These are phyloP conservation scores for Aspergillus sp. DNA, from an alignment of 2,329 filamentous ascomycete species.

Conservation along the genomic window DNA sequence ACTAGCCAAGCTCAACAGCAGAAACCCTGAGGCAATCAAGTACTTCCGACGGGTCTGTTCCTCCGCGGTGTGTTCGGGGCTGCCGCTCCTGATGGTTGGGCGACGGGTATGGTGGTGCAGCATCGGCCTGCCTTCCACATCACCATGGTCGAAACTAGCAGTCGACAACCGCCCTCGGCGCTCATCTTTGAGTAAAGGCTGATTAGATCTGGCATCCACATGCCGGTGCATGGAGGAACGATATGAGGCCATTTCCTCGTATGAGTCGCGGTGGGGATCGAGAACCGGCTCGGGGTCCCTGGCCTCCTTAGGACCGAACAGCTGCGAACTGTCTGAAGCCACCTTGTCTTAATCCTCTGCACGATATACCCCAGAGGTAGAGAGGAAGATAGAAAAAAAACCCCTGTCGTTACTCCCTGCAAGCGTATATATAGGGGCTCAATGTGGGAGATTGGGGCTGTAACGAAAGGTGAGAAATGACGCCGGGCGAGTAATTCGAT, in stretches of 20 bases:
- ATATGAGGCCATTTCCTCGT: slow-evolving; percentile 45
- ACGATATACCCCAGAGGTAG: not conserved
- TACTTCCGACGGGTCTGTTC: slow-evolving; percentile 76
- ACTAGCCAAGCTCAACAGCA: slow-evolving; percentile 76
- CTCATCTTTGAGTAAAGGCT: slow-evolving; percentile 53
- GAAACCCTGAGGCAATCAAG: slow-evolving; percentile 79
- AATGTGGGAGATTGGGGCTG: not conserved
- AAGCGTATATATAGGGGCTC: too few species aligned
- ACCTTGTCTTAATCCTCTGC: slow-evolving; percentile 22
- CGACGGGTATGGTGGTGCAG: slow-evolving; percentile 50
- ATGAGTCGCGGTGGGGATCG: slow-evolving; percentile 36
- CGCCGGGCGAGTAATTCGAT: not conserved
- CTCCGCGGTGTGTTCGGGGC: slow-evolving; percentile 63
- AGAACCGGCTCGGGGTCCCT: slow-evolving; percentile 34
- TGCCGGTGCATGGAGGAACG: slow-evolving; percentile 49
- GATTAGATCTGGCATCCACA: slow-evolving; percentile 48
- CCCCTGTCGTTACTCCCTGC: too few species aligned
- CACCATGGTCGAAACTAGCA: slow-evolving; percentile 25
- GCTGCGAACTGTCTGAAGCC: slow-evolving; percentile 29
- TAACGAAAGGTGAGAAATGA: not conserved
- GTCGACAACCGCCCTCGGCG: slow-evolving; percentile 35
- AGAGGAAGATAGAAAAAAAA: not conserved
- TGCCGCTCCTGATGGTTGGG: slow-evolving; percentile 73
- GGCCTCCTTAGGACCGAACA: slow-evolving; percentile 20
- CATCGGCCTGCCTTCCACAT: slow-evolving; percentile 36